Conservation (phyloP, 768 basidiomycete species). For the Russula virescens region DNA sequence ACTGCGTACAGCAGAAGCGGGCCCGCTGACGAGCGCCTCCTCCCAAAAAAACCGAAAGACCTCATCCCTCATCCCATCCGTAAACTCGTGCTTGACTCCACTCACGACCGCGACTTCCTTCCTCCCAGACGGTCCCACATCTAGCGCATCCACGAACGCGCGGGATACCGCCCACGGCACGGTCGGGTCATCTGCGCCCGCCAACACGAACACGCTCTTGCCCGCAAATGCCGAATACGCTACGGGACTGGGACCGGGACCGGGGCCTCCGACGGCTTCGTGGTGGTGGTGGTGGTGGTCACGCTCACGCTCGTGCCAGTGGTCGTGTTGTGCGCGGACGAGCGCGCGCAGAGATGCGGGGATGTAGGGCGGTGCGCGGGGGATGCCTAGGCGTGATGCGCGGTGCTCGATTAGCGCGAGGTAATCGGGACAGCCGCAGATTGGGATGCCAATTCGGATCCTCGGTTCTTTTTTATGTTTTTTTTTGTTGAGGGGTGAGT, state of each 20-base stretch:
- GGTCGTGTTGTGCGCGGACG: slow-evolving; percentile 43
- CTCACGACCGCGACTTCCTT: slow-evolving; percentile 31
- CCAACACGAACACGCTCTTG: slow-evolving; percentile 69
- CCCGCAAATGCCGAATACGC: slow-evolving; percentile 49
- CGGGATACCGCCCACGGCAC: slow-evolving; percentile 33
- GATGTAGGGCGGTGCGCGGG: slow-evolving; percentile 47
- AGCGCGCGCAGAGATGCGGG: slow-evolving; percentile 48
- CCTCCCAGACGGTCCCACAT: slow-evolving; percentile 29
- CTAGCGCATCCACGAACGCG: slow-evolving; percentile 30
- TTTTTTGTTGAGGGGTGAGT: slow-evolving; percentile 1
- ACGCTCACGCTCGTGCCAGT: too few relatives aligned
- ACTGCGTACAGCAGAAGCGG: neutral
- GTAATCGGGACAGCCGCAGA: slow-evolving; percentile 66
- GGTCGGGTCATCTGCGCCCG: slow-evolving; percentile 42
- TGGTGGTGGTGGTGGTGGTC: too few relatives aligned
- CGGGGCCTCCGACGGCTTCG: too few relatives aligned
- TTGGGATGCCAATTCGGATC: slow-evolving; percentile 40
- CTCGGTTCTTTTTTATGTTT: slow-evolving; percentile 34
- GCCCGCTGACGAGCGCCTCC: slow-evolving; percentile 15
- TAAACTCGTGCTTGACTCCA: slow-evolving; percentile 34
- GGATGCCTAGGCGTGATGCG: slow-evolving; percentile 42
- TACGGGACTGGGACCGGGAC: too few relatives aligned
- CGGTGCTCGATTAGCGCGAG: slow-evolving; percentile 49
- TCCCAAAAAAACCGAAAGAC: slow-evolving; percentile 25
- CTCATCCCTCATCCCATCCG: slow-evolving; percentile 34